phyloP scores from a whole-genome alignment of 768 basidiomycete genomes.

The Boletus bicolor region DNA sequence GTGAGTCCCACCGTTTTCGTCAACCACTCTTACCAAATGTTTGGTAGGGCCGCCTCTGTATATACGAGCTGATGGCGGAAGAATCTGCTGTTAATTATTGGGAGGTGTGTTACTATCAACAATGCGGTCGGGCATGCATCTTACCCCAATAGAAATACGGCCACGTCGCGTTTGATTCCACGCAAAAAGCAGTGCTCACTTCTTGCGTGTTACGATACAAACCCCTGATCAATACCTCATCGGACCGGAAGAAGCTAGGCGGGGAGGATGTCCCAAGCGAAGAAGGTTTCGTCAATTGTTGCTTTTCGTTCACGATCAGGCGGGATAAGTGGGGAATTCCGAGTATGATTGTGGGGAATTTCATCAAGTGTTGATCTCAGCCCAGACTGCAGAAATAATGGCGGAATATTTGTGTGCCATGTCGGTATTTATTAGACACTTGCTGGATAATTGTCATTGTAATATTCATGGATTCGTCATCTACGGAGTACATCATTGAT shows the following conservation, averaged over 20 bases:
- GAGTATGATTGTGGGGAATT: slow-evolving; percentile 88
- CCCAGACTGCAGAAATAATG: background rate
- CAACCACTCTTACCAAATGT: background rate
- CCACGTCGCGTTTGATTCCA: slow-evolving; percentile 87
- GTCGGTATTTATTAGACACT: slow-evolving; percentile 5
- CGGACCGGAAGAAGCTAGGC: slow-evolving; percentile 31
- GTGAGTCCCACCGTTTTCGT: slow-evolving; percentile 38
- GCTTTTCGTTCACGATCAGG: slow-evolving; percentile 88
- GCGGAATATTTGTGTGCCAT: background rate
- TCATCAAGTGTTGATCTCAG: slow-evolving; percentile 58
- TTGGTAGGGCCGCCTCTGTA: slow-evolving; percentile 79
- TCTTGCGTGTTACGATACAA: slow-evolving; percentile 85
- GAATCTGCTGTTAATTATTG: slow-evolving; percentile 96
- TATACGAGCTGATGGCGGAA: slow-evolving; percentile 98
- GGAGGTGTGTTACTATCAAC: slow-evolving; percentile 58
- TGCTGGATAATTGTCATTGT: slow-evolving; percentile 10
- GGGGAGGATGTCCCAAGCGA: slow-evolving; percentile 41
- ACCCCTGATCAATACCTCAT: slow-evolving; percentile 49
- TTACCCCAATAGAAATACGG: slow-evolving; percentile 77
- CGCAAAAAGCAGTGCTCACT: slow-evolving; percentile 89
- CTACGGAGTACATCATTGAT: background rate
- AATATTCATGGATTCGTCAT: slow-evolving; percentile 10
- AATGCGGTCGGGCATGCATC: background rate
- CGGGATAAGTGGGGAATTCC: slow-evolving; percentile 84
- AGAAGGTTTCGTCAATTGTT: slow-evolving; percentile 80